Percentiles rank a stretch among this genome's conserved stretches.
Evolutionary conservation across 2,329 filamentous ascomycete genomes (phyloP).

Genomic region (Pseudogymnoascus sp.): DNA sequence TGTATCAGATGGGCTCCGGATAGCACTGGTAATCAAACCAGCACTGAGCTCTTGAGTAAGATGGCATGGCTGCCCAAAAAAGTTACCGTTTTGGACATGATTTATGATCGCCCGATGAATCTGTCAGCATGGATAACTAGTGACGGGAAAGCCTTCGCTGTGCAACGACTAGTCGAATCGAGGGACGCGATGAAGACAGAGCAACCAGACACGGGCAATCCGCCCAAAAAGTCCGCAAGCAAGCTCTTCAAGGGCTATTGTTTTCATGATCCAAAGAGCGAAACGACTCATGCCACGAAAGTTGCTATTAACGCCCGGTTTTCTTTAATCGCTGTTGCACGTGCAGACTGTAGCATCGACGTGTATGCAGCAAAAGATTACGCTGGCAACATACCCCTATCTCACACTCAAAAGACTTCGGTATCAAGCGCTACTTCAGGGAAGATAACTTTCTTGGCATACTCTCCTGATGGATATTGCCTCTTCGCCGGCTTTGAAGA

Average conservation of each 20-base stretch:
- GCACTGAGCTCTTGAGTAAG: slow-evolving; percentile 78
- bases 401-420: slow-evolving; percentile 67
- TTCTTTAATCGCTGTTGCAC: slow-evolving; percentile 84
- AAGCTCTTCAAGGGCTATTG: slow-evolving; percentile 83
- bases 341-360: slow-evolving; percentile 67
- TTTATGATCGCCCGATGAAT: slow-evolving; percentile 94
- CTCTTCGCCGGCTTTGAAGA: slow-evolving; percentile 87
- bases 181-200: slow-evolving; percentile 31
- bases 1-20: slow-evolving; percentile 94
- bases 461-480: slow-evolving; percentile 94
- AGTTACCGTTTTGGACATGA: slow-evolving; percentile 71
- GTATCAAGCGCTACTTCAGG: slow-evolving; percentile 64
- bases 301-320: slow-evolving; percentile 91
- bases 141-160: slow-evolving; percentile 82
- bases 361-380: slow-evolving; percentile 96
- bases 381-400: slow-evolving; percentile 81
- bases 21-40: slow-evolving; percentile 72
- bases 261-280: slow-evolving; percentile 67
- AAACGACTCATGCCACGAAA: slow-evolving; percentile 56
- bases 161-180: slow-evolving; percentile 59
- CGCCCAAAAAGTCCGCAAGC: slow-evolving; percentile 41
- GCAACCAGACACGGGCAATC: slow-evolving; percentile 32
- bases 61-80: slow-evolving; percentile 83
- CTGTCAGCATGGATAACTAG: slow-evolving; percentile 85
- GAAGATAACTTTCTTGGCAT: slow-evolving; percentile 64